phyloP scores from a whole-genome alignment of 345 rosid genomes.

The Hypericum androsaemum region DNA sequence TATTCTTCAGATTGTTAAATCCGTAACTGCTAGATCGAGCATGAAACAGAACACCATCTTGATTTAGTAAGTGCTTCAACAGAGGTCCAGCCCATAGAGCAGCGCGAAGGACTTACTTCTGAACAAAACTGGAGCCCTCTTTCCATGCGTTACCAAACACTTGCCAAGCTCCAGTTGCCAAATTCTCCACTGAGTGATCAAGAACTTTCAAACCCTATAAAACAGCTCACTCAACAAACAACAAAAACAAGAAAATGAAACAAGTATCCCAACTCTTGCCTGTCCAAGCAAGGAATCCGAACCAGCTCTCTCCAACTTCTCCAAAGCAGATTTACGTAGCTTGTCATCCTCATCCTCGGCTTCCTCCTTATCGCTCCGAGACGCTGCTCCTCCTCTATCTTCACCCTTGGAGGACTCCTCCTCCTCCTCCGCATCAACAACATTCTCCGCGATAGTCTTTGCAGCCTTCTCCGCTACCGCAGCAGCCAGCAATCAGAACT shows the following conservation, averaged over 20 bases:
- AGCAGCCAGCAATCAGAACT: constrained; percentile 51
- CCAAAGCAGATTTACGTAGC: constrained; percentile 58
- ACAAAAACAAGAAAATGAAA: neutral
- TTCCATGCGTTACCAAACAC: constrained; percentile 76
- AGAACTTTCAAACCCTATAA: constrained; percentile 74
- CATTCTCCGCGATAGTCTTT: constrained; percentile 53
- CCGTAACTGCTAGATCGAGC: too few relatives aligned
- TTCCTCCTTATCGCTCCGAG: constrained; percentile 22
- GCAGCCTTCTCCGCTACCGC: constrained; percentile 82
- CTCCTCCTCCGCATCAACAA: constrained; percentile 31
- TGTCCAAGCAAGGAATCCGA: constrained; percentile 78
- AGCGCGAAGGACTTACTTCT: constrained; percentile 44
- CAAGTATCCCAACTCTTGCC: constrained; percentile 36
- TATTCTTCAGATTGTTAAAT: neutral
- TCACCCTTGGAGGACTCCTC: constrained; percentile 42
- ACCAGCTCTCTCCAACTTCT: constrained; percentile 74
- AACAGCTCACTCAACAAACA: neutral
- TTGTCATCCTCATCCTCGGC: constrained; percentile 35
- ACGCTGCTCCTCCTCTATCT: constrained; percentile 3
- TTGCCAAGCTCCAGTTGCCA: constrained; percentile 95
- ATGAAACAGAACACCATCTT: constrained; percentile 4
- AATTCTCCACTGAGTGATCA: constrained; percentile 86
- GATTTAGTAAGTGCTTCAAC: neutral
- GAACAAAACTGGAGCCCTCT: constrained; percentile 67
- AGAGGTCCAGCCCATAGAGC: neutral